Evolutionary conservation across 179 eudicot species (phyloP), one percentile per base, ranked within the genome.

Genomic region (Spergularia azorica): DNA sequence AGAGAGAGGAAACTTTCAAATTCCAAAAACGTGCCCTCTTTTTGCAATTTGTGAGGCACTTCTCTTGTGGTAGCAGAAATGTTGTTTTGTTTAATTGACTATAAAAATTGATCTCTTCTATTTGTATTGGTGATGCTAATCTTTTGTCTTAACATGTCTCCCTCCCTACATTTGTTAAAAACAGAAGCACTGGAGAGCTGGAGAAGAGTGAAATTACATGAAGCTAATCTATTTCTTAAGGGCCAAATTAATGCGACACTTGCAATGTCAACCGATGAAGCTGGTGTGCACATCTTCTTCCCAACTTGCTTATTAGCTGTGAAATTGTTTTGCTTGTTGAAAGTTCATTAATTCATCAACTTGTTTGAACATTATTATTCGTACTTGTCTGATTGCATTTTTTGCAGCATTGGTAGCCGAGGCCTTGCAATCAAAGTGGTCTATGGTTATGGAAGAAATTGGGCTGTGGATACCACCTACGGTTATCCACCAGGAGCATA

Each of bases 381-480:
- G n/a, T 26, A 43, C 54, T 73, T 52, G 52, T 68, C 11, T 38
- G 16, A 57, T 36, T 68, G 14, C 69, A 26, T 76, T 50, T 46
- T 66, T 79, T 79, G 73, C 76, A 94, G 98, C 63, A 72, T 69
- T 80, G 77, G 84, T 95, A 76, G 83, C 81, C 18, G 81, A 79
- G 55, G 90, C 89, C 63, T 81, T 95, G 88, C 82, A 88, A 65
- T 79, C 89, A 71, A 79, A 79, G 57, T 95, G 99, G 99, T 73
- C 82, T 66, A 82, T 77, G 78, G 80, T 95, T 36, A 83, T 88
- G 59, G 94, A 90, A 69, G 88, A 89, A 69, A 83, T 95, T 75
- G 99, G 99, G 50, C 79, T 95, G 54, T 95, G 89, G 91, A 90
- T 95, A 80, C 99, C 98, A 17, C 80, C 86, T 71, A 80, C 81